phyloP scores from a whole-genome alignment of 257 asterid genomes.

The Jaltomata sinuosa region DNA sequence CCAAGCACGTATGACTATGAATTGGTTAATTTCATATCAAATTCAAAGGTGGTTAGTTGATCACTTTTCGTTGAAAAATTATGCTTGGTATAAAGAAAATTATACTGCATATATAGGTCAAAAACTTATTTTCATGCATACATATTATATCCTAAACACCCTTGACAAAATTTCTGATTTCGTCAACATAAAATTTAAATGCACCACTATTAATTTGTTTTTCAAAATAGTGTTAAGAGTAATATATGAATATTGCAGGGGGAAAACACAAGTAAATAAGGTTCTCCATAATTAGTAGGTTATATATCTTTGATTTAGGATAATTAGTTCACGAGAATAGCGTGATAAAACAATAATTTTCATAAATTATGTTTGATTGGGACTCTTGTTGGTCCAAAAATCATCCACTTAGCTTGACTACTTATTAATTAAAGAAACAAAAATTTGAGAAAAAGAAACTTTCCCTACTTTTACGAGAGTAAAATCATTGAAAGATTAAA shows the following conservation, averaged over 20 bases:
- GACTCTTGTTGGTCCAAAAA: not conserved
- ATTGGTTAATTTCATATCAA: no score
- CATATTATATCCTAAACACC: no score
- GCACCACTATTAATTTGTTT: no score
- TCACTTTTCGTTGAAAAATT: no score
- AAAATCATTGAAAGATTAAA: not conserved
- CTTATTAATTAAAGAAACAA: not conserved
- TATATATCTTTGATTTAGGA: not conserved
- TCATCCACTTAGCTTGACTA: not conserved
- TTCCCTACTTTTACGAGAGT: not conserved
- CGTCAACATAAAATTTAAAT: no score
- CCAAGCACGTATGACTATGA: not conserved
- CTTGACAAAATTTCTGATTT: no score
- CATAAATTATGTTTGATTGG: not conserved
- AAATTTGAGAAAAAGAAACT: not conserved
- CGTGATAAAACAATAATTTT: not conserved
- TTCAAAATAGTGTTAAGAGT: not conserved
- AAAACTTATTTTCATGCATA: no score
- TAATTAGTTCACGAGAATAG: not conserved
- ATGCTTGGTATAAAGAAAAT: no score
- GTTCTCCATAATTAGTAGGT: not conserved
- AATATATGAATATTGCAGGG: not conserved
- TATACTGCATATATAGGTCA: no score
- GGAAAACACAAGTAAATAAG: not conserved
- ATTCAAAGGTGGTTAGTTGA: not conserved